Evolutionary conservation across 176 grass and related monocot genomes (phyloP).

Genomic region (Areca catechu): DNA sequence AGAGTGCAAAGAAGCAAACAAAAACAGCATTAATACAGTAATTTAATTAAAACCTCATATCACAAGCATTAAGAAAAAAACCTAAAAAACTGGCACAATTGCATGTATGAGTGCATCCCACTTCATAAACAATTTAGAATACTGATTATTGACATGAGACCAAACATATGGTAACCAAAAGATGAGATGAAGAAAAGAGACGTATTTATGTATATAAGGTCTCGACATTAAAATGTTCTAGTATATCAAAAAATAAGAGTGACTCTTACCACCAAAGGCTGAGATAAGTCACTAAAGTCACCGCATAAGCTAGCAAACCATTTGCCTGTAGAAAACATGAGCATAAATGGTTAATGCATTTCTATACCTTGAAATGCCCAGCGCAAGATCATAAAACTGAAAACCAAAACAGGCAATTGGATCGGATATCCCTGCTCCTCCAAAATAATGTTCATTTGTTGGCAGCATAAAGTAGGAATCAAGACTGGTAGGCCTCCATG

Average conservation of each 20-base stretch:
- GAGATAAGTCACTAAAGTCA: slow-evolving; percentile 75
- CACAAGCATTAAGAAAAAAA: too few species aligned
- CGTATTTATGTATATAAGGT: background rate
- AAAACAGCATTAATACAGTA: too few species aligned
- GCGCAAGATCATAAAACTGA: background rate
- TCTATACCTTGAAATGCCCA: background rate
- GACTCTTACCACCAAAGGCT: slow-evolving; percentile 86
- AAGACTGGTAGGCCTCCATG: too few species aligned
- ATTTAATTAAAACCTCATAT: background rate
- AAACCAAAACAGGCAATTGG: background rate
- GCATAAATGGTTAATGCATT: background rate
- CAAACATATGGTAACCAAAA: too few species aligned
- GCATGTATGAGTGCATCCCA: too few species aligned
- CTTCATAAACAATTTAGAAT: too few species aligned
- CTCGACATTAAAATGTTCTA: background rate
- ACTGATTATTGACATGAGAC: too few species aligned
- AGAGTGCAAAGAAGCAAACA: too few species aligned
- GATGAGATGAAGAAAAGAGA: too few species aligned
- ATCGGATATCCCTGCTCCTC: background rate
- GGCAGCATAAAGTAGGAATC: too few species aligned
- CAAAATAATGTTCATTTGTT: too few species aligned
- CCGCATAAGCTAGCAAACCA: slow-evolving; percentile 92
- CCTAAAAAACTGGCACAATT: too few species aligned
- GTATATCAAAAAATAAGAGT: background rate
- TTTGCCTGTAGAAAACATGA: slow-evolving; percentile 51